These are phyloP conservation scores for Thymus quinquecostatus DNA, from an alignment of 257 asterid genomes.

Conservation along the genomic window DNA sequence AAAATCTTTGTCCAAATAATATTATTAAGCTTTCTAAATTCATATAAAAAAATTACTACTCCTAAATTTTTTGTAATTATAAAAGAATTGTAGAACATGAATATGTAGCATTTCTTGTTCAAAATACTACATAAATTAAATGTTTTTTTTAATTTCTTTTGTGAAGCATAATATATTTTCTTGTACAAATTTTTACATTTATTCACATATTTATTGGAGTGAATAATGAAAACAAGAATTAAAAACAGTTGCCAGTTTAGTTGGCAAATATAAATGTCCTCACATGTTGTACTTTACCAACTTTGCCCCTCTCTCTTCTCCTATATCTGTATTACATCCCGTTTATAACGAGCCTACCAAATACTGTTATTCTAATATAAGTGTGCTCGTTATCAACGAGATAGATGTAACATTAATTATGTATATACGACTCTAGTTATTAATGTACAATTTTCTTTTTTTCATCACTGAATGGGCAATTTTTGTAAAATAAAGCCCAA, in stretches of 20 bases:
- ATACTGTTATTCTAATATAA: too few relatives aligned
- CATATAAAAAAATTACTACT: not conserved
- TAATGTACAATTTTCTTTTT: too few relatives aligned
- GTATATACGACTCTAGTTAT: too few relatives aligned
- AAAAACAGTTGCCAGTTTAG: slow-evolving; percentile 32
- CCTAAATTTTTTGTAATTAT: too few relatives aligned
- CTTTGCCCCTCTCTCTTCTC: slow-evolving; percentile 13
- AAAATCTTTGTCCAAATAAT: slow-evolving; percentile 13
- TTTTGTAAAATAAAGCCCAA: not conserved
- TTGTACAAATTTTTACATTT: not conserved
- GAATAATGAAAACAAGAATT: slow-evolving; percentile 11
- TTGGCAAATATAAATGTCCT: slow-evolving; percentile 34
- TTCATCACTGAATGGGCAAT: not conserved
- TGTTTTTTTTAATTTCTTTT: not conserved
- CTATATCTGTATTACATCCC: not conserved
- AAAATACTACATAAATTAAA: not conserved
- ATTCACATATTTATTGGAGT: slow-evolving; percentile 1
- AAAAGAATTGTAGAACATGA: not conserved
- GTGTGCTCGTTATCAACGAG: too few relatives aligned
- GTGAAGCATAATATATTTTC: not conserved
- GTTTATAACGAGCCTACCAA: too few relatives aligned
- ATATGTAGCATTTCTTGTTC: not conserved
- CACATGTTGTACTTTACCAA: slow-evolving; percentile 33
- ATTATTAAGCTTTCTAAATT: not conserved
- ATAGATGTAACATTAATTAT: too few relatives aligned